Evolutionary conservation across 2,329 filamentous ascomycete species (phyloP), one percentile per base, ranked within the genome.

Genomic region (Xylariales sp.): DNA sequence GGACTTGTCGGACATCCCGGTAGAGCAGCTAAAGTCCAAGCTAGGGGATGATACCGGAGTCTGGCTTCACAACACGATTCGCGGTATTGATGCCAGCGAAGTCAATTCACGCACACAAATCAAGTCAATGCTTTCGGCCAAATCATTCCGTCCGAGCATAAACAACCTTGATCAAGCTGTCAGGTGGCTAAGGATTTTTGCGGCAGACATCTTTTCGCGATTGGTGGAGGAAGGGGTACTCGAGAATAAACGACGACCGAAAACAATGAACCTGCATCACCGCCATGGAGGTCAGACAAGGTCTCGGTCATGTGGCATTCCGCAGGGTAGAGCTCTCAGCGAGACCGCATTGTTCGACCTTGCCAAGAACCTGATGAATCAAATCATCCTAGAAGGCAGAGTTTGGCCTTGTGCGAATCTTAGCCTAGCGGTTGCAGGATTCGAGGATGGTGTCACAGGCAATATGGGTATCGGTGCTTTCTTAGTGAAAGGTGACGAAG

Each of bases 91-190:
- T 60, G 70, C 72, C 37, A 93, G 85, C 53, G 90, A 96, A 62
- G 88, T 98, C 50, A 96, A 88, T 56, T 78, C 88, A 20, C 76
- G 91, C 38, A 95, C 89, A 1, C 87, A 93, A 56, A 95, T 96
- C 68, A 96, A 97, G 61, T 93, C 86, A 12, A 97, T 98, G 90
- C 72, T 97, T 11, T 96, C 89, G 2, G 90, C 93, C 15, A 98
- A 98, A 60, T 94, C 89, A 0, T 98, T 98, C 56, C 76, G 87
- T 19, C 93, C 93, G 0, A 80, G 76, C 42, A 91, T 97, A 58
- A 86, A 81, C 51, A 84, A 74, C 2, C 68, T 78, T 14, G 88
- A 93, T 16, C 87, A 95, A 59, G 91, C 84, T 1, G 70, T 78
- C 18, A 82, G 82, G 46, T 98, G 93, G 93, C 70, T 98, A 28